Evolutionary conservation across 495 filamentous ascomycete genomes (phyloP).

Genomic region (Aspergillus biplanus): DNA sequence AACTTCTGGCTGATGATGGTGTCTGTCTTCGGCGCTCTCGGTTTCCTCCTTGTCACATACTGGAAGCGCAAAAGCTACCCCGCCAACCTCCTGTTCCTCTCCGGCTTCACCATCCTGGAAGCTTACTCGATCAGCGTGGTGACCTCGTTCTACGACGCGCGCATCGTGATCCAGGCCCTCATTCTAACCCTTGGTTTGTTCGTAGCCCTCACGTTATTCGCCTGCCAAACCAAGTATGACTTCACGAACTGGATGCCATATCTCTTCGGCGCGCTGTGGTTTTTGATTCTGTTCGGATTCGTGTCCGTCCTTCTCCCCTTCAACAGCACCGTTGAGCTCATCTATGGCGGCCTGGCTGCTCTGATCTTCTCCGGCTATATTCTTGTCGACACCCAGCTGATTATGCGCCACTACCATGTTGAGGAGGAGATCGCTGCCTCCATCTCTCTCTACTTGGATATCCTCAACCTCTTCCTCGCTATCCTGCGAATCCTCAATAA

Average conservation of each 20-base stretch:
- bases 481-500: constrained; percentile 90
- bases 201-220: constrained; percentile 88
- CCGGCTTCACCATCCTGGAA: constrained; percentile 88
- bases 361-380: constrained; percentile 94
- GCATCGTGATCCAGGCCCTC: constrained; percentile 87
- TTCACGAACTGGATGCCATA: constrained; percentile 97
- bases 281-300: constrained; percentile 89
- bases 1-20: constrained; percentile 84
- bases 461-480: constrained; percentile 94
- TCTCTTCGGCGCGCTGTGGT: constrained; percentile 88
- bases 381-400: constrained; percentile 92
- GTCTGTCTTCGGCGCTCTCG: constrained; percentile 78
- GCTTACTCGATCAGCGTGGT: constrained; percentile 93
- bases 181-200: constrained; percentile 92
- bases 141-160: constrained; percentile 80
- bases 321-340: constrained; percentile 75
- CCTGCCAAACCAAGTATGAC: constrained; percentile 97
- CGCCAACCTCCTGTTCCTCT: constrained; percentile 89
- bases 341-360: constrained; percentile 79
- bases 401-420: constrained; percentile 93
- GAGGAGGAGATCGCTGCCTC: constrained; percentile 98
- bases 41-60: constrained; percentile 84
- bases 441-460: constrained; percentile 92
- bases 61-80: constrained; percentile 99
- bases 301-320: constrained; percentile 83